Percentiles rank a stretch among this genome's conserved stretches.
Evolutionary conservation across 352 stramenopile species (phyloP).

Genomic region (Pythium aristosporum): DNA sequence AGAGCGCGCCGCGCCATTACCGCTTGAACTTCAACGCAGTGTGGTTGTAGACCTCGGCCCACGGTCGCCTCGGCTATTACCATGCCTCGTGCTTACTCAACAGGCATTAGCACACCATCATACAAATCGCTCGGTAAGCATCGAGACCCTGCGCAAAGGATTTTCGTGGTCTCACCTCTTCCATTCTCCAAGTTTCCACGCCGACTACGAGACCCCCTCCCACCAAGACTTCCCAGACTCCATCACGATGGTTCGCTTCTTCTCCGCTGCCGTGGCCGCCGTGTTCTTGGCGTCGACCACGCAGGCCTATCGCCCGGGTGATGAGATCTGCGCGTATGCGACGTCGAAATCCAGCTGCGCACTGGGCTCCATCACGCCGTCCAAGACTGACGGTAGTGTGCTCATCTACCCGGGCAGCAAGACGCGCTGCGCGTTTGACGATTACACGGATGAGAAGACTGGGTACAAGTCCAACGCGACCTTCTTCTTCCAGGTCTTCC

Average conservation of each 20-base stretch:
- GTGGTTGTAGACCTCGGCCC: no score
- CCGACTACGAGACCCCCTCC: no score
- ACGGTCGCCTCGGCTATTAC: no score
- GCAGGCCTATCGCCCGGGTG: constrained; percentile 6
- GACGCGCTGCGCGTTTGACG: constrained; percentile 50
- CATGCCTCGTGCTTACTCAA: no score
- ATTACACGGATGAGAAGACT: constrained; percentile 30
- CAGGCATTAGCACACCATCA: no score
- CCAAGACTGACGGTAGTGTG: constrained; percentile 32
- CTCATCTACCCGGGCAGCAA: constrained; percentile 48
- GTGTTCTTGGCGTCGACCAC: neutral
- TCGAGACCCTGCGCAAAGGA: no score
- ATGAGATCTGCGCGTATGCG: constrained; percentile 17
- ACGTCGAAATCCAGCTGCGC: neutral
- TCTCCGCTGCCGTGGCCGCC: neutral
- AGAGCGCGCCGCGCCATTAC: no score
- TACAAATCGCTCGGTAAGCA: no score
- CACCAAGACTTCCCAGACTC: no score
- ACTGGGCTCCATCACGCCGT: constrained; percentile 24
- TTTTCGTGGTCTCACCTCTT: no score
- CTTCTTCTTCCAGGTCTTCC: constrained; percentile 72
- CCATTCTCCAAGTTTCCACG: no score
- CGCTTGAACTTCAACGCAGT: no score
- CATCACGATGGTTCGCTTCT: neutral
- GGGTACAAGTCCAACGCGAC: constrained; percentile 26